Evolutionary conservation across 257 asterid species (phyloP), one percentile per base, ranked within the genome.

Genomic region (Mitragyna speciosa): DNA sequence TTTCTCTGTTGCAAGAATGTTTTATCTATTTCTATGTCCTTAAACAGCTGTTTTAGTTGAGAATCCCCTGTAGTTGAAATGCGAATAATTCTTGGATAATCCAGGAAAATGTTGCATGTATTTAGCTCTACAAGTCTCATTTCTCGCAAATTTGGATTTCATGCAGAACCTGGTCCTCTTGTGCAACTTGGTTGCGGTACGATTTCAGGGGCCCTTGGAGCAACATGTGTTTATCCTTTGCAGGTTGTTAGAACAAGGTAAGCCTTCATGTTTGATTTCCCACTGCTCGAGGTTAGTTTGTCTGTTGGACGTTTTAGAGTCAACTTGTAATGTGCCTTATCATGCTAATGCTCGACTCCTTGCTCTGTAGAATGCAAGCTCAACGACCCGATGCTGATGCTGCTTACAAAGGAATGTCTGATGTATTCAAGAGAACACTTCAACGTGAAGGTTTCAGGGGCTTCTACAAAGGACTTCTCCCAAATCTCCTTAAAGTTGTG

Each of bases 191-290:
- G 96, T 73, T 96, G 98, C 81, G 99, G 99, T 84, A 94, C 97
- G 41, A 78, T 96, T 67, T 94, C 99, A 0, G 97, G 98, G 85
- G 94, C 98, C 24, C 90, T 94, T 70, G 99, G 98, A 84, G 99
- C 99, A 66, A 91, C 96, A 0, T 92, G 98, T 74, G 99, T 92
- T 79, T 96, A 96, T 83, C 99, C 99, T 49, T 84, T 96, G 79
- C 98, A 96, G 91, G 99, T 96, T 73, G 82, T 96, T 59, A 90
- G 99, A 86, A 92, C 99, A 54, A 96, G 99, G 99, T 94, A 91
- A 80, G 36, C 12, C 66, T 68, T 15, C 54, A 81, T 67, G 31
- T 28, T 61, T 71, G n/a, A 17, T 73, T 43, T 31, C 12, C 52
- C 30, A 28, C 59, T 47, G 76, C 75, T 72, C 47, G 70, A n/a